Evolutionary conservation across 495 filamentous ascomycete genomes (phyloP).

Genomic region (Barbatosphaeria neglecta): DNA sequence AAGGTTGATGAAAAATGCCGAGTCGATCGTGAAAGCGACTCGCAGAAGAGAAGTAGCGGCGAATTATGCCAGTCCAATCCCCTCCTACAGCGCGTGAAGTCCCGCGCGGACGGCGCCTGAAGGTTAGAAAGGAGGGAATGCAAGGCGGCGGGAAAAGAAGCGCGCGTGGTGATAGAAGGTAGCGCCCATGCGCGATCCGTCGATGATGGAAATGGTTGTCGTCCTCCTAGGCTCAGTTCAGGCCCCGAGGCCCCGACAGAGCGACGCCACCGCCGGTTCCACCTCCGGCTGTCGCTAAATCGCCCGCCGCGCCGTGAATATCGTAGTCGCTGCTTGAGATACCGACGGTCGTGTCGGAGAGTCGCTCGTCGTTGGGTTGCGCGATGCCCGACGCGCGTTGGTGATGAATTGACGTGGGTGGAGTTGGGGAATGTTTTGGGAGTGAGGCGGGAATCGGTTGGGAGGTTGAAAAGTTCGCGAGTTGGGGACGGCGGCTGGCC

Average conservation of each 20-base stretch:
- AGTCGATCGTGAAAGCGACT: too few species aligned
- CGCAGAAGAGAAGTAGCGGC: neutral
- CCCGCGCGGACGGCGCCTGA: conserved; percentile 1
- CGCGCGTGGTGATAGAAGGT: neutral
- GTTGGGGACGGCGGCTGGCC: neutral
- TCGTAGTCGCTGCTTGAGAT: conserved; percentile 14
- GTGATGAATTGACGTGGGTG: conserved; percentile 15
- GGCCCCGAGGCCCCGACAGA: conserved; percentile 23
- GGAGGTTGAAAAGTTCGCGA: conserved; percentile 21
- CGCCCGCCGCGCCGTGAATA: neutral
- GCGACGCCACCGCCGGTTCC: conserved; percentile 13
- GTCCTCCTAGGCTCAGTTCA: conserved; percentile 1
- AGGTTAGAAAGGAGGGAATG: conserved; percentile 1
- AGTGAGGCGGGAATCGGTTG: conserved; percentile 12
- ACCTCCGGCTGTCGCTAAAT: conserved; percentile 11
- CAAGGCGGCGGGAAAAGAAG: neutral
- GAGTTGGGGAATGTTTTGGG: conserved; percentile 17
- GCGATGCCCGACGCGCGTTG: conserved; percentile 25
- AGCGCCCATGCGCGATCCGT: neutral
- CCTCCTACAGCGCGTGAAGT: conserved; percentile 6
- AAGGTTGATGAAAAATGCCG: too few species aligned
- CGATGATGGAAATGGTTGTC: neutral
- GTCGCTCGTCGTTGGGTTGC: conserved; percentile 13
- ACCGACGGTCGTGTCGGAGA: conserved; percentile 14
- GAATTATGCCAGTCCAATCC: conserved; percentile 1